Evolutionary conservation across 106 monocot genomes (phyloP).

Genomic region (Agapanthus africanus): DNA sequence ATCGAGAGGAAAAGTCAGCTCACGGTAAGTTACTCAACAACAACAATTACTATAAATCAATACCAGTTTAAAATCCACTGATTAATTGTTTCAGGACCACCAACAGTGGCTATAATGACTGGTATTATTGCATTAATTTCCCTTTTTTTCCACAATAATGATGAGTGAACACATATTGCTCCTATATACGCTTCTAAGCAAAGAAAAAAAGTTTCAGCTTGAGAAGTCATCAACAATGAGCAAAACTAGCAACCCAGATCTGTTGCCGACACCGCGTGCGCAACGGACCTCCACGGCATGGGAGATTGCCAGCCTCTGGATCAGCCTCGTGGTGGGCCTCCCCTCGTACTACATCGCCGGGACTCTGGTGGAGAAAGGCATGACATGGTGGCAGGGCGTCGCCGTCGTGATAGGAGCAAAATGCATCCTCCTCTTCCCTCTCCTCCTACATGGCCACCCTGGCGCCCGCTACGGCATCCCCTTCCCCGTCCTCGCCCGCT

Average conservation of each 20-base stretch:
- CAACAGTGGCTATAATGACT: too few relatives aligned
- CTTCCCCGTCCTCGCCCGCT: constrained; percentile 33
- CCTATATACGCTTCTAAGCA: too few relatives aligned
- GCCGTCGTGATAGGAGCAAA: constrained; percentile 15
- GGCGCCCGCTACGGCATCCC: constrained; percentile 29
- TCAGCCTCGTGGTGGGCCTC: constrained; percentile 17
- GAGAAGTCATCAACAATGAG: too few relatives aligned
- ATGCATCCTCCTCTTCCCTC: constrained; percentile 25
- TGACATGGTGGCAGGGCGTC: constrained; percentile 36
- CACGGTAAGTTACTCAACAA: too few relatives aligned
- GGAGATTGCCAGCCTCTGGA: constrained; percentile 30
- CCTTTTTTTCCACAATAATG: too few relatives aligned
- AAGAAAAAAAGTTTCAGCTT: too few relatives aligned
- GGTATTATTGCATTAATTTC: too few relatives aligned
- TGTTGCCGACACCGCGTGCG: background rate
- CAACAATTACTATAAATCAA: too few relatives aligned
- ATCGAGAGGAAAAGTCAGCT: too few relatives aligned
- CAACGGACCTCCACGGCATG: constrained; percentile 12
- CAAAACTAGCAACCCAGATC: constrained; percentile 1
- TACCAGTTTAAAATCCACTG: too few relatives aligned
- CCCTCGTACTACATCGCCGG: constrained; percentile 27
- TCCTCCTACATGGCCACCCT: constrained; percentile 17
- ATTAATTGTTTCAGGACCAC: too few relatives aligned
- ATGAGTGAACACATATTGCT: too few relatives aligned
- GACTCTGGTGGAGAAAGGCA: constrained; percentile 18